Evolutionary conservation across 805 yeast species (phyloP).

Genomic region (Candida succiphila): DNA sequence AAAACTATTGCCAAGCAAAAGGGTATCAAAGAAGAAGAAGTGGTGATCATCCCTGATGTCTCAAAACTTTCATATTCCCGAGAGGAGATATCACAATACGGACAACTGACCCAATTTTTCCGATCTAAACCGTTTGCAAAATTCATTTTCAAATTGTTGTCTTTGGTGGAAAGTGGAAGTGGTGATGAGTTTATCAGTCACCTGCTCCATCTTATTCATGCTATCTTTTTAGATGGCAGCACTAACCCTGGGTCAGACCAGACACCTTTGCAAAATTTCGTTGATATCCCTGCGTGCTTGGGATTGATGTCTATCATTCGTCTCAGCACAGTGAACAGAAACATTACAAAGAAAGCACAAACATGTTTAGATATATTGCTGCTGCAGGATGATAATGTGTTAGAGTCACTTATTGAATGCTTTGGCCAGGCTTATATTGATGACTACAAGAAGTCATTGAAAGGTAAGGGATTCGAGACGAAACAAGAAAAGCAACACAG

Average conservation of each 20-base stretch:
- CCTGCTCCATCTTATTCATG: slow-evolving; percentile 62
- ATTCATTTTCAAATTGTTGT: slow-evolving; percentile 46
- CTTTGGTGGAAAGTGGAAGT: slow-evolving; percentile 36
- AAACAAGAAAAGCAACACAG: slow-evolving; percentile 45
- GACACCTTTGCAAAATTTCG: slow-evolving; percentile 23
- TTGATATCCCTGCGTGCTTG: slow-evolving; percentile 48
- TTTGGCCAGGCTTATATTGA: slow-evolving; percentile 49
- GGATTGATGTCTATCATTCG: slow-evolving; percentile 42
- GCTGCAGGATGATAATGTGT: slow-evolving; percentile 34
- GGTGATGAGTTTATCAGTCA: slow-evolving; percentile 49
- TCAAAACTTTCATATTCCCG: slow-evolving; percentile 13
- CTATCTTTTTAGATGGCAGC: slow-evolving; percentile 33
- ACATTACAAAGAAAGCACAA: slow-evolving; percentile 45
- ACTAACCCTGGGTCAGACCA: slow-evolving; percentile 18
- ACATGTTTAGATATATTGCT: slow-evolving; percentile 41
- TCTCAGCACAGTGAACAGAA: slow-evolving; percentile 36
- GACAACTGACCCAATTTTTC: slow-evolving; percentile 37
- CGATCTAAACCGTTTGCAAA: slow-evolving; percentile 45
- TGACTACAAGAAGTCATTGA: slow-evolving; percentile 37
- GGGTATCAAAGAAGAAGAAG: slow-evolving; percentile 27
- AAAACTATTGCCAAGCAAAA: slow-evolving; percentile 30
- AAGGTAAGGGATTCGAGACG: slow-evolving; percentile 37
- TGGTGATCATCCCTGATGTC: slow-evolving; percentile 40
- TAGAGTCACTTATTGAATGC: slow-evolving; percentile 41
- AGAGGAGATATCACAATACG: not conserved